Conservation (phyloP, 805 yeast genomes). For the Pachysolen tannophilus region DNA sequence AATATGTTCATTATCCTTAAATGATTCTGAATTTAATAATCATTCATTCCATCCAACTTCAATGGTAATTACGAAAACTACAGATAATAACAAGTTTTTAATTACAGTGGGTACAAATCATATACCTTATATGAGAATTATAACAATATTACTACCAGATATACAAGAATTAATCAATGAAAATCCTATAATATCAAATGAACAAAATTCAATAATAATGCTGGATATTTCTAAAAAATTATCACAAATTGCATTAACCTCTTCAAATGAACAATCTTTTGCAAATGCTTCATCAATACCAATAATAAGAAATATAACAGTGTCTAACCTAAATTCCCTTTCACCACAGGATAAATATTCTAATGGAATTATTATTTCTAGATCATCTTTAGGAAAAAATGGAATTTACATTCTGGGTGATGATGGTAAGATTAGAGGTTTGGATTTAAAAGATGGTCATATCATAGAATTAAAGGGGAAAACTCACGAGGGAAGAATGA, state of each 20-base stretch:
- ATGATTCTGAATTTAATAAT: constrained; percentile 65
- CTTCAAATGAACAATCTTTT: constrained; percentile 12
- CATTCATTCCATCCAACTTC: constrained; percentile 55
- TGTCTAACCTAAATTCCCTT: constrained; percentile 37
- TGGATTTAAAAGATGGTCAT: constrained; percentile 37
- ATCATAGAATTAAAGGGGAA: constrained; percentile 24
- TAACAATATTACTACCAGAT: constrained; percentile 43
- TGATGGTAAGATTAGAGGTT: constrained; percentile 57
- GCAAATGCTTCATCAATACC: constrained; percentile 16
- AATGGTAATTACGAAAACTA: constrained; percentile 20
- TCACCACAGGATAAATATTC: constrained; percentile 68
- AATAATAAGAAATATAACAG: constrained; percentile 26
- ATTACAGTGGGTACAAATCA: constrained; percentile 70
- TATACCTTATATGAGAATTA: constrained; percentile 65
- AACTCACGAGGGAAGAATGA: constrained; percentile 40
- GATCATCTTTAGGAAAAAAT: constrained; percentile 18
- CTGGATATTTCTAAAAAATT: constrained; percentile 1
- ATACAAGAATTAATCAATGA: constrained; percentile 2
- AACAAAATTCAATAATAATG: no score
- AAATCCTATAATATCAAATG: constrained; percentile 6
- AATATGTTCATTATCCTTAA: constrained; percentile 45
- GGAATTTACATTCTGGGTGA: constrained; percentile 69
- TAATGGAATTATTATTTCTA: constrained; percentile 30
- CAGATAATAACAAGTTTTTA: constrained; percentile 16
- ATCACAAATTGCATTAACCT: constrained; percentile 4